A percentile compares a stretch with the other conserved stretches of the same genome.
Conservation (phyloP, 116 monocot species). For the Zostera marina region DNA sequence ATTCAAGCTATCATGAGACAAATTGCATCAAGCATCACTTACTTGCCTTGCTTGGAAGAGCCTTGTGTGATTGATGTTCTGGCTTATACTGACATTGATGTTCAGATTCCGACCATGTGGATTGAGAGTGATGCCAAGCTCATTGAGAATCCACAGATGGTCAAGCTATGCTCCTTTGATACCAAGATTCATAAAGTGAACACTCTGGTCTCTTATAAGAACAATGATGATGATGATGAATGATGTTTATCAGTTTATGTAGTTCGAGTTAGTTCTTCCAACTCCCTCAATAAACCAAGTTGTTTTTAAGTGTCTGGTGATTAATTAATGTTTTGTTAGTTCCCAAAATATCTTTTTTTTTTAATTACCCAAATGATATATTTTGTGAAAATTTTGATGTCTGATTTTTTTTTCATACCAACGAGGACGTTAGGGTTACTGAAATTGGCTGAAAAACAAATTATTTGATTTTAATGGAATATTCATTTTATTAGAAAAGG, state of each 20-base stretch:
- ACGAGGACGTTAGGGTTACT: too few species aligned
- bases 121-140: constrained; percentile 91
- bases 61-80: constrained; percentile 84
- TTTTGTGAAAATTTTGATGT: too few species aligned
- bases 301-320: too few species aligned
- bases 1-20: constrained; percentile 99
- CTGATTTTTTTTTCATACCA: too few species aligned
- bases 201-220: constrained; percentile 80
- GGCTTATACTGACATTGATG: constrained; percentile 86
- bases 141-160: constrained; percentile 93
- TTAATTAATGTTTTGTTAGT: too few species aligned
- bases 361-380: too few species aligned
- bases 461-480: too few species aligned
- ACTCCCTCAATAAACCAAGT: too few species aligned
- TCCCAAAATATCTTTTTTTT: too few species aligned
- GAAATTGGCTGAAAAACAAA: too few species aligned
- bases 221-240: constrained; percentile 76
- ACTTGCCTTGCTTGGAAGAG: constrained; percentile 94
- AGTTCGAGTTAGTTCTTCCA: too few species aligned
- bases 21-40: constrained; percentile 89
- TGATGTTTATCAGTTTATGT: background rate
- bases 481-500: too few species aligned
- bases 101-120: constrained; percentile 68
- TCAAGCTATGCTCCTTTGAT: constrained; percentile 86
- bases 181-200: constrained; percentile 92